Base-by-base conservation (phyloP, 169 alveolate species). In the Blepharisma undulans region DNA sequence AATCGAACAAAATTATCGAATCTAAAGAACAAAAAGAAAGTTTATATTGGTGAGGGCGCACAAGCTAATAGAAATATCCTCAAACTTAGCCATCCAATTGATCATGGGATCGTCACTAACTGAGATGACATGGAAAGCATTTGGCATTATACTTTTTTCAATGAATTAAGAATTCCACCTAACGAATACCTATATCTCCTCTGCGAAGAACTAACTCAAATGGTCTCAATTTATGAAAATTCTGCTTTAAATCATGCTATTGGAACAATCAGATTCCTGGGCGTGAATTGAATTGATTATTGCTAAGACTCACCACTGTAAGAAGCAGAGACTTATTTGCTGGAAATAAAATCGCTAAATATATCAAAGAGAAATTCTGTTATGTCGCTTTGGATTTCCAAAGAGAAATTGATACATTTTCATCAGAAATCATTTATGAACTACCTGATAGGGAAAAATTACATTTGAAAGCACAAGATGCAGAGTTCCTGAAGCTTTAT, bases 181-280 rank as follows among this genome's bases (percentile, higher is more conserved):
- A 92, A 88, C 76, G 96, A 96, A 22, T 97, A 96, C 87, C 98
- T 99, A 33, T 95, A 98, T 89, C 89, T 90, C 34, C 97, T 97
- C 90, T 91, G 99, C 48, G 99, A 98, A 92, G 94, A 95, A 74
- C 95, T 97, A 96, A 94, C 98, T 84, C 95, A 97, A 86, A 95
- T 97, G 82, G 94, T 98, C 18, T 95, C 99, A 36, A 94, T 98
- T 29, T 95, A 94, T 76, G 99, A 98, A 79, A 99, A 99, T 0
- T 97, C 95, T 89, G 94, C 97, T 16, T 84, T 97, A 78, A 97
- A 98, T 19, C 97, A 97, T 87, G 98, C 99, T 4, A 96, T 98
- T 22, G 90, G 93, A 77, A 92, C 97, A 72, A 93, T 97, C 82
- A 97, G 96, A 76, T 92, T 98, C 19, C 99, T 98, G 5, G 99